Evolutionary conservation across 208 protist genomes (phyloP), one percentile per base, ranked within the genome.

Genomic region (Eutreptiella sp.): DNA sequence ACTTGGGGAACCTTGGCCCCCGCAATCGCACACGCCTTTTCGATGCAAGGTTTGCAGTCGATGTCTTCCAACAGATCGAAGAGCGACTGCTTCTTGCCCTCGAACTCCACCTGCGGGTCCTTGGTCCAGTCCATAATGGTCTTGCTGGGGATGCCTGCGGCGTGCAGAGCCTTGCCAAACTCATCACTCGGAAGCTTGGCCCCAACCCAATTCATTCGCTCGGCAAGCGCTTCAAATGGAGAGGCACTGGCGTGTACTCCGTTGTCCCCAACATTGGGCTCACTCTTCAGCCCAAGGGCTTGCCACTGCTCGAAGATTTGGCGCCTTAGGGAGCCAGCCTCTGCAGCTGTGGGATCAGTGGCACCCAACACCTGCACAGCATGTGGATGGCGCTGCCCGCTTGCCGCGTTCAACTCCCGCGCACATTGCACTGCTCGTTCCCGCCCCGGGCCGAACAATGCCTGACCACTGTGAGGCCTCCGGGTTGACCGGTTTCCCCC

Each of bases 281-380:
- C 68, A 21, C 57, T 53, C 19, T 38, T 2, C 28, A 93, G 71
- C 14, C 77, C 82, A 48, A 85, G 79, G 27, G 36, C 57, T 34
- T 65, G 54, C 82, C 82, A 92, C 42, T 79, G 61, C 1, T 31
- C 32, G 31, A 47, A 58, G 38, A 92, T 76, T 29, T 73, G 38
- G 3, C 67, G 31, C 1, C 82, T 75, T 34, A 92, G 46, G 11
- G 83, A 87, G 46, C 64, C 68, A 0, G n/a, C 38, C 2, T 48
- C 46, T 26, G 74, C 63, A 26, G 45, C 38, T 0, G 33, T 55
- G 0, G 84, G 83, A 48, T 88, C 73, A 1, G 72, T 74, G 16
- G 36, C 66, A 14, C 84, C 87, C 55, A 93, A 77, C 11, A 88
- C 76, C n/a, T n/a, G n/a, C n/a, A n/a, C n/a, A n/a, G n/a, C n/a